Base-by-base conservation (phyloP, 1,284 basidiomycete species). In the Wallemia ichthyophaga region DNA sequence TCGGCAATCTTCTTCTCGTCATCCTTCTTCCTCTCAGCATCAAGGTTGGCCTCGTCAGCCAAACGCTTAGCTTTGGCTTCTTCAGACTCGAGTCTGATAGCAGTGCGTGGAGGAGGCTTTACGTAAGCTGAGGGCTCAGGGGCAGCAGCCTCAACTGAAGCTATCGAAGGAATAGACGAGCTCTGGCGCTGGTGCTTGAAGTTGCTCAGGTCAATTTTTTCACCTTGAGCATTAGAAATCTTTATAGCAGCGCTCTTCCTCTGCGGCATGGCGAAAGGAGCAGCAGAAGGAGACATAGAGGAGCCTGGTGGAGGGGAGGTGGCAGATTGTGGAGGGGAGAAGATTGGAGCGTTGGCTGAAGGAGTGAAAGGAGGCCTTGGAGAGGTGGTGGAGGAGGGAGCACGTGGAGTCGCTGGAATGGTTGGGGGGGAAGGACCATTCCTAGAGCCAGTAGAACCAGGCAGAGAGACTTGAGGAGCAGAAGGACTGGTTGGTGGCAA, bases 171-270 rank as follows among this genome's bases (percentile, higher is more conserved):
- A 21, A 48, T 48, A 48, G 59, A 25, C 27, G 28, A 32, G 23
- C 23, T 60, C 59, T 19, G 56, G 57, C 27, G 56, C 61, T 15
- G 55, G 33, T 58, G 58, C 60, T 28, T 61, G 59, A 58, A 62
- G 60, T 37, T 61, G 60, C 24, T 61, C 61, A 48, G n/a, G n/a
- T 48, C 37, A 21, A 48, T 48, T 57, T 59, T 53, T n/a, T 31
- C 61, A 27, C 62, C 64, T 55, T 64, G 63, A 19, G 65, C 62
- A 58, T 64, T 64, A 13, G 59, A 59, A 27, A 65, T 66, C 60
- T 64, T 62, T 60, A 66, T 66, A 57, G 62, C 63, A 2, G 62
- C 59, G 26, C 61, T 62, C 58, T 59, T 61, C 1, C 64, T 27
- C 27, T 60, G 62, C 9, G 62, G 58, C 15, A 61, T 59, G 7